Base-by-base conservation (phyloP, 805 yeast species). In the Brettanomyces naardenensis region DNA sequence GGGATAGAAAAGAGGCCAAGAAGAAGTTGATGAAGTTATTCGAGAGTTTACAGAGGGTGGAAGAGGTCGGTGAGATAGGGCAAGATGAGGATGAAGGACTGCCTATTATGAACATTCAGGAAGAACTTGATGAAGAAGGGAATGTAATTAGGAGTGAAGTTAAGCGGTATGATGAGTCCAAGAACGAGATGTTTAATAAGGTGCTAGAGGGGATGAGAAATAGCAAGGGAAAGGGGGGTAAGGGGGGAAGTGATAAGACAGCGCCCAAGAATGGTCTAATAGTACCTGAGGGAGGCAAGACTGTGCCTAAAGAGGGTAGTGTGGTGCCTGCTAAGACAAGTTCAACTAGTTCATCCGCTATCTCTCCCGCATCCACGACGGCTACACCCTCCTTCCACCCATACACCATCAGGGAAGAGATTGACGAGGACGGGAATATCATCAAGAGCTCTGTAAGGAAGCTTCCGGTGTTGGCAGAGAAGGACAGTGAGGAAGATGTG, bases 81-180 rank as follows among this genome's bases (percentile, higher is more conserved):
- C 19, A n/a, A 11, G 34, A 30, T 22, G 4, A 6, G 11, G 20
- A 35, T 6, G 34, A 29, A 17, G 75, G 68, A 1, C 49, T 78
- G 2, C 88, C 86, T 1, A 63, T 84, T 19, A 75, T 87, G 77
- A 96, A 88, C 40, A 89, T 89, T 18, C 68, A 78, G 37, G 97
- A 88, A 52, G 83, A 78, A 37, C 57, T 89, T 28, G 95, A 88
- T 56, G 95, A 85, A 1, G 78, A 83, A n/a, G 96, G 78, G 0
- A 76, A 83, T 42, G 68, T 88, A 1, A 53, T 82, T 1, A 56
- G 44, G 11, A 53, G 75, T n/a, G 46, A 62, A 3, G 62, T 75
- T 3, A 61, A 61, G 22, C 73, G 73, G 0, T 52, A 48, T 21
- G 41, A 36, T 3, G 26, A 39, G 4, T n/a, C 37, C 13, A 43